These are phyloP conservation scores for Wallacemonas collosoma DNA, from an alignment of 208 protist genomes.

Conservation along the genomic window DNA sequence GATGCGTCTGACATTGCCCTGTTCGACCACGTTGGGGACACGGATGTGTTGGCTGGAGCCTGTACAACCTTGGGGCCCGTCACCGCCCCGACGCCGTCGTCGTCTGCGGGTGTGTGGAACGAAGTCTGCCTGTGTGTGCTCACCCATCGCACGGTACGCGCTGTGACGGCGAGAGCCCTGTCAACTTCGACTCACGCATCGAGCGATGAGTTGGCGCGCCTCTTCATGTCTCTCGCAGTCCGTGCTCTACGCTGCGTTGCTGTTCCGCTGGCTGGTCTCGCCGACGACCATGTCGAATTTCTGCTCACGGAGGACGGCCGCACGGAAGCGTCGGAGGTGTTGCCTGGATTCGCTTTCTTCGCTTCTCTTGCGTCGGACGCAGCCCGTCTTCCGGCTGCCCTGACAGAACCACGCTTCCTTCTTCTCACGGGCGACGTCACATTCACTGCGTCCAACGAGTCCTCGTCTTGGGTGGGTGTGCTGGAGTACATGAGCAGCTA, in stretches of 20 bases:
- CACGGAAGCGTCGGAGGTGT: slow-evolving; percentile 8
- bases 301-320: neutral
- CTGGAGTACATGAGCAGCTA: slow-evolving; percentile 63
- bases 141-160: neutral
- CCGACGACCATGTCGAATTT: neutral
- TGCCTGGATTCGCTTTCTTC: slow-evolving; percentile 7
- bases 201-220: neutral
- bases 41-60: neutral
- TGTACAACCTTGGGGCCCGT: neutral
- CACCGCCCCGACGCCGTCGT: neutral
- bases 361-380: slow-evolving; percentile 18
- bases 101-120: slow-evolving; percentile 28
- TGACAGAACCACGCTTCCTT: slow-evolving; percentile 54
- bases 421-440: slow-evolving; percentile 64
- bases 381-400: slow-evolving; percentile 24
- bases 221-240: slow-evolving; percentile 10
- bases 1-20: too few relatives aligned
- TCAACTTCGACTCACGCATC: too few relatives aligned
- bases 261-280: slow-evolving; percentile 20
- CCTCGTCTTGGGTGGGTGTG: slow-evolving; percentile 22
- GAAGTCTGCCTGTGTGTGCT: neutral
- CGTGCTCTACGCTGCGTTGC: slow-evolving; percentile 25
- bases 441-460: slow-evolving; percentile 12
- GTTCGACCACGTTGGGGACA: neutral
- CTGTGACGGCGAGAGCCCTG: neutral